Percentiles rank a stretch among this genome's conserved stretches.
These are phyloP conservation scores for Taphrina pruni DNA, from an alignment of 1,139 yeast species.

Conservation along the genomic window DNA sequence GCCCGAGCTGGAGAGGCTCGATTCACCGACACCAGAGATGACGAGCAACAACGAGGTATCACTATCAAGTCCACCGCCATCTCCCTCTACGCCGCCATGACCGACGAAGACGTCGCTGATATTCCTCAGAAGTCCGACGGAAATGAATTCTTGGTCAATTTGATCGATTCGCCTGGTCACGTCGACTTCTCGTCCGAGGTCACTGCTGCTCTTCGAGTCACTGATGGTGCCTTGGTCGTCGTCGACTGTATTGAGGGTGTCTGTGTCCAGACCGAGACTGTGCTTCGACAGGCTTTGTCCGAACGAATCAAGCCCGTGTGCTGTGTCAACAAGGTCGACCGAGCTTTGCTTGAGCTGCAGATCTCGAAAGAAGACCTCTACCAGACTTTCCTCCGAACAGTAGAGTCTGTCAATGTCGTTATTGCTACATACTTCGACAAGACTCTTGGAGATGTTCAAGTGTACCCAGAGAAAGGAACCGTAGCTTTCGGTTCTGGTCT, in stretches of 20 bases:
- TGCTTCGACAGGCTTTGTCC: conserved; percentile 98
- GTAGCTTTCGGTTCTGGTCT: conserved; percentile 99
- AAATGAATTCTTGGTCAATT: conserved; percentile 93
- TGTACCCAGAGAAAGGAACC: conserved; percentile 98
- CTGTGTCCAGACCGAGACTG: conserved; percentile 99
- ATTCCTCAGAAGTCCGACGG: conserved; percentile 95
- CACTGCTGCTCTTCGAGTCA: conserved; percentile 99
- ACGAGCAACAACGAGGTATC: conserved; percentile 99
- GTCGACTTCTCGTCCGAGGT: conserved; percentile 99
- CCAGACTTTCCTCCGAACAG: conserved; percentile 98
- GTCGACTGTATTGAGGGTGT: conserved; percentile 99
- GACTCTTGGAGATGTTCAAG: conserved; percentile 94
- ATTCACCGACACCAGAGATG: conserved; percentile 99
- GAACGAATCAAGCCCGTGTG: conserved; percentile 99
- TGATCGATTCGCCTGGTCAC: conserved; percentile 99
- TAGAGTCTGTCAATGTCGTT: conserved; percentile 98
- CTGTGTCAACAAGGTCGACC: conserved; percentile 97
- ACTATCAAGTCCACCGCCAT: conserved; percentile 99
- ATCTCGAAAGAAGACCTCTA: conserved; percentile 98
- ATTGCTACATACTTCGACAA: conserved; percentile 94
- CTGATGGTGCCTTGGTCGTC: conserved; percentile 99
- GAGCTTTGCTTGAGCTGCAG: conserved; percentile 99
- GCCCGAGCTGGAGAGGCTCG: conserved; percentile 99
- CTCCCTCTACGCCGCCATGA: conserved; percentile 89
- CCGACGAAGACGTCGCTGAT: conserved; percentile 91